Conservation (phyloP, 2,329 filamentous ascomycete genomes). For the Fusarium verticillioides region DNA sequence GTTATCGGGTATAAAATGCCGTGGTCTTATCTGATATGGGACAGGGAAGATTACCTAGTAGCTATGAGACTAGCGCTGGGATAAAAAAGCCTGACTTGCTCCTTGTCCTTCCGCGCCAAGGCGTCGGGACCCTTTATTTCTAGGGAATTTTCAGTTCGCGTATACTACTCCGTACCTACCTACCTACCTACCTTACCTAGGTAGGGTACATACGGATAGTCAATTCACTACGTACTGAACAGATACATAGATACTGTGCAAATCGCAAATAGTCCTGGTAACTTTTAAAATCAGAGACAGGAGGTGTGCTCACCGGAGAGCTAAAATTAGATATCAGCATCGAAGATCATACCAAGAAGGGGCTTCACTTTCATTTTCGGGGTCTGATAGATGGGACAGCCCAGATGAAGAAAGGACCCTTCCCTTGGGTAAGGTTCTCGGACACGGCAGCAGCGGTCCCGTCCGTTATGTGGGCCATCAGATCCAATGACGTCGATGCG, state of each 20-base stretch:
- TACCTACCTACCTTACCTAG: neutral
- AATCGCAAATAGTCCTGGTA: neutral
- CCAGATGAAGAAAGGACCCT: slow-evolving; percentile 4
- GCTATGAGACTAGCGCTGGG: slow-evolving; percentile 1
- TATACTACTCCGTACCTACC: neutral
- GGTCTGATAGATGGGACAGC: neutral
- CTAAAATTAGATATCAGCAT: slow-evolving; percentile 8
- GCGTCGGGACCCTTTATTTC: slow-evolving; percentile 7
- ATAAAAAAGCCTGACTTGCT: slow-evolving; percentile 25
- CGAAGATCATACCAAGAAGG: neutral
- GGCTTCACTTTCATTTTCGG: neutral
- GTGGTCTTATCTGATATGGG: slow-evolving; percentile 19
- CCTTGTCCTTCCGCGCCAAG: slow-evolving; percentile 26
- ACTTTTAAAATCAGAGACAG: neutral
- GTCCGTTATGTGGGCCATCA: neutral
- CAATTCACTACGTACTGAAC: neutral
- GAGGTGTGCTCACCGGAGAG: neutral
- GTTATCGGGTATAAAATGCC: slow-evolving; percentile 23
- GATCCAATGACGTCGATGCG: slow-evolving; percentile 22
- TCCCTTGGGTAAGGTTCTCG: slow-evolving; percentile 6
- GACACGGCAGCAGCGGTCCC: slow-evolving; percentile 1
- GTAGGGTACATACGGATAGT: neutral
- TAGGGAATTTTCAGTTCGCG: slow-evolving; percentile 14
- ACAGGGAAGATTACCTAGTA: slow-evolving; percentile 15
- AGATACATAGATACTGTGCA: neutral